Conservation (phyloP, 148 eudicot species). For the Nepenthes gracilis region DNA sequence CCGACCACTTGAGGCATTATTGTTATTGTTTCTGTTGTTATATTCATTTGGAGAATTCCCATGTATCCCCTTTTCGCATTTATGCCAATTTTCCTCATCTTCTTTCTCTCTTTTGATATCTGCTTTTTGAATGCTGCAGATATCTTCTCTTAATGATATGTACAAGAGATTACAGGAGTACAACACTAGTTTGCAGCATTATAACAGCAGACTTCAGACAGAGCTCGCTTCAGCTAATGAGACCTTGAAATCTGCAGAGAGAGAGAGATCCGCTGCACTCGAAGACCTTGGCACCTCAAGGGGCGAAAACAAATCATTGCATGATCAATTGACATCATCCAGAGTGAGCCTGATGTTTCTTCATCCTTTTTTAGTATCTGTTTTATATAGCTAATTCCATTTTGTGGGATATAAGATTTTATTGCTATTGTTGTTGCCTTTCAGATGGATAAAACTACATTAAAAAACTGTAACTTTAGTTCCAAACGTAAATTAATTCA, state of each 20-base stretch:
- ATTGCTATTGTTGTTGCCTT: too few relatives aligned
- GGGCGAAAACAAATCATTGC: slow-evolving; percentile 65
- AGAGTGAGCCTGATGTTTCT: background rate
- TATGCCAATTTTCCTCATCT: too few relatives aligned
- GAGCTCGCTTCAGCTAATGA: slow-evolving; percentile 77
- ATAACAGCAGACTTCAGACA: slow-evolving; percentile 85
- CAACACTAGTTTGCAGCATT: slow-evolving; percentile 90
- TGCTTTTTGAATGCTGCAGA: slow-evolving; percentile 32
- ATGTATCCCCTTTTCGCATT: too few relatives aligned
- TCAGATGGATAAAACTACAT: too few relatives aligned
- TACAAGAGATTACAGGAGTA: slow-evolving; percentile 88
- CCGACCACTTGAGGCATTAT: too few relatives aligned
- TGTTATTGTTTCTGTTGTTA: background rate
- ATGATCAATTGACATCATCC: slow-evolving; percentile 47
- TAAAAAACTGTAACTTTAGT: too few relatives aligned
- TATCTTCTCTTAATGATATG: slow-evolving; percentile 73
- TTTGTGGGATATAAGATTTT: too few relatives aligned
- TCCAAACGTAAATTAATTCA: too few relatives aligned
- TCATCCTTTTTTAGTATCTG: background rate
- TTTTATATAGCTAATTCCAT: background rate
- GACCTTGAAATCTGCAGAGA: slow-evolving; percentile 70
- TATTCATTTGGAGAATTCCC: background rate
- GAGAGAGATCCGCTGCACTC: slow-evolving; percentile 64
- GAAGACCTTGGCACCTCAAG: slow-evolving; percentile 77
- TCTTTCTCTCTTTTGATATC: background rate